Evolutionary conservation across 1,284 basidiomycete species (phyloP).

Genomic region (Vanrija sp.): DNA sequence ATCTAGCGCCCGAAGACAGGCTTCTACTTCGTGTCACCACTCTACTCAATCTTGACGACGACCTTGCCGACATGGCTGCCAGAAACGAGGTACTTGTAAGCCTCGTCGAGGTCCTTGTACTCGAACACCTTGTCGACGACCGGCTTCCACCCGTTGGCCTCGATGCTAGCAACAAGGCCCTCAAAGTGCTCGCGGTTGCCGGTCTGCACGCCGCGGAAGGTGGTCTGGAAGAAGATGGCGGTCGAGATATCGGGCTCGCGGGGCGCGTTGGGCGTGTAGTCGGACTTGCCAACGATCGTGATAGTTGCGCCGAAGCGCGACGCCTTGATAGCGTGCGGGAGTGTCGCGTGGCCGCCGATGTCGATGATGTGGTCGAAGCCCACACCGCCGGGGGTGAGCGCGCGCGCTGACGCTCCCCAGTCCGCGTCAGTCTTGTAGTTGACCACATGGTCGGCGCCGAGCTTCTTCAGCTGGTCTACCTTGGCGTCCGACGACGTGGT

Average conservation of each 20-base stretch:
- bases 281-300: conserved; percentile 52
- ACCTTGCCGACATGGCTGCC: conserved; percentile 42
- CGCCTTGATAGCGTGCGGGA: conserved; percentile 53
- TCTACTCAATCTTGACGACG: conserved; percentile 9
- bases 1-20: too few species aligned
- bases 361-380: conserved; percentile 62
- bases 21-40: conserved; percentile 8
- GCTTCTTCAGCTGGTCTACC: conserved; percentile 26
- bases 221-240: not conserved
- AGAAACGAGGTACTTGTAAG: conserved; percentile 42
- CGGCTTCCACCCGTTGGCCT: conserved; percentile 42
- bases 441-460: conserved; percentile 41
- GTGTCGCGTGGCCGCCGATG: conserved; percentile 56
- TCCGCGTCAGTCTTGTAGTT: conserved; percentile 30
- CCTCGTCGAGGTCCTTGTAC: conserved; percentile 45
- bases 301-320: conserved; percentile 53
- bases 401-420: conserved; percentile 42
- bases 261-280: conserved; percentile 28
- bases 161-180: conserved; percentile 44
- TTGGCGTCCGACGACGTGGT: conserved; percentile 47
- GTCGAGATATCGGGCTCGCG: conserved; percentile 6
- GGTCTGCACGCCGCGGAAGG: conserved; percentile 20
- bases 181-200: conserved; percentile 45
- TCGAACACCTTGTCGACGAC: conserved; percentile 47
- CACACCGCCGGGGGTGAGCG: conserved; percentile 27